Conservation (phyloP, 2,329 filamentous ascomycete species). For the Hypomyces perniciosus region DNA sequence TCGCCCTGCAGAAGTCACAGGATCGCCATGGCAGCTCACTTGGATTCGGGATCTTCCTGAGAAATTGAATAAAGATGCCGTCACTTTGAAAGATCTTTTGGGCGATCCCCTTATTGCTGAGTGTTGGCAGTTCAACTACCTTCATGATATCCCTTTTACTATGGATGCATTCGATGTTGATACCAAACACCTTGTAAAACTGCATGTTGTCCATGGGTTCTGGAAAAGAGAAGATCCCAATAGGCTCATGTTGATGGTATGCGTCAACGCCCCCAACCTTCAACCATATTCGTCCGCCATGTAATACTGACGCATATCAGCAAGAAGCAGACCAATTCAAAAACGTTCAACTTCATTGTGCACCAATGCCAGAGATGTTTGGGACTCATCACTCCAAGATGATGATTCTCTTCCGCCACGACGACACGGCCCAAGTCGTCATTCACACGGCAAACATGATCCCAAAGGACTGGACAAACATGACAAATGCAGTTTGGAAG, state of each 20-base stretch:
- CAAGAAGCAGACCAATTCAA: constrained; percentile 53
- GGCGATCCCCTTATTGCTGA: constrained; percentile 68
- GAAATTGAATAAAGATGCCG: constrained; percentile 56
- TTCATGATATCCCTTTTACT: constrained; percentile 55
- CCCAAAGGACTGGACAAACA: constrained; percentile 76
- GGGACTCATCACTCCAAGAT: constrained; percentile 86
- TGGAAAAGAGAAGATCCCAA: constrained; percentile 62
- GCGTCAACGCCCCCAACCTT: constrained; percentile 5
- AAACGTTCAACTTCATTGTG: constrained; percentile 66
- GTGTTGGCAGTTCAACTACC: constrained; percentile 65
- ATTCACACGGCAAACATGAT: constrained; percentile 94
- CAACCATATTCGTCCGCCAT: neutral
- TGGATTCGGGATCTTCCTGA: constrained; percentile 58
- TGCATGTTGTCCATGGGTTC: constrained; percentile 56
- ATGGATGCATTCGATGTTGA: constrained; percentile 49
- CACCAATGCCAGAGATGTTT: constrained; percentile 76
- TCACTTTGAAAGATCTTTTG: constrained; percentile 62
- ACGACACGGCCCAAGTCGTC: constrained; percentile 69
- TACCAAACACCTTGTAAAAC: constrained; percentile 40
- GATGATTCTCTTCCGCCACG: constrained; percentile 74
- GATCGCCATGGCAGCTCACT: constrained; percentile 68
- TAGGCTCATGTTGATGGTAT: constrained; percentile 51
- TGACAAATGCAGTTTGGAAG: constrained; percentile 78
- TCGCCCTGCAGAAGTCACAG: constrained; percentile 23
- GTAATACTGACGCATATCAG: constrained; percentile 33